A percentile compares a stretch with the other conserved stretches of the same genome.
Evolutionary conservation across 805 yeast species (phyloP).

Genomic region (Metschnikowia drakensbergensis): DNA sequence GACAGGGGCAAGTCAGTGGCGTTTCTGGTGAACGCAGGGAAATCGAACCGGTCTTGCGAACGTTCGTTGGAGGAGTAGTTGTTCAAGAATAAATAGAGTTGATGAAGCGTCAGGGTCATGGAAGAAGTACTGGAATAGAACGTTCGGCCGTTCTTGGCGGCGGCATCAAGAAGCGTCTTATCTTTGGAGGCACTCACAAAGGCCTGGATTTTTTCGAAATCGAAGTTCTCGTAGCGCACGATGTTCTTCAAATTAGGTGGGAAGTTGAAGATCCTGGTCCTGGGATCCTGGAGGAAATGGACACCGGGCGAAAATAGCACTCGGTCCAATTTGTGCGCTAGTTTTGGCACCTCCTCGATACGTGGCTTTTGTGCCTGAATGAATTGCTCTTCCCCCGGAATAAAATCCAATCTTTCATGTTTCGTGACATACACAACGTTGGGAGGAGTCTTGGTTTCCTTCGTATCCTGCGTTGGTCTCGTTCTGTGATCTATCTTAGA

Average conservation of each 20-base stretch:
- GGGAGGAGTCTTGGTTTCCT: not conserved
- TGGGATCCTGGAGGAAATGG: constrained; percentile 72
- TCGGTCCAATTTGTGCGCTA: constrained; percentile 65
- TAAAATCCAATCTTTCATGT: not conserved
- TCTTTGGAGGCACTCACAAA: constrained; percentile 74
- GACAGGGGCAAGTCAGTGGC: constrained; percentile 45
- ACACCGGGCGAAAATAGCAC: constrained; percentile 80
- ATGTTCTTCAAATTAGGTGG: constrained; percentile 55
- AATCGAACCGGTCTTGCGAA: constrained; percentile 25
- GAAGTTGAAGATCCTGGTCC: constrained; percentile 72
- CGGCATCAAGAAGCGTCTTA: constrained; percentile 43
- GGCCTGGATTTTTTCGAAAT: constrained; percentile 50
- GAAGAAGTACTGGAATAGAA: constrained; percentile 85
- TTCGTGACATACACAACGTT: not conserved
- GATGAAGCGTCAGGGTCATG: constrained; percentile 71
- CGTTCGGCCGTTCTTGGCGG: constrained; percentile 32
- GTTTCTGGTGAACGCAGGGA: constrained; percentile 43
- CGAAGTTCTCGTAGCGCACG: constrained; percentile 59
- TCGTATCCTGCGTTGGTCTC: not conserved
- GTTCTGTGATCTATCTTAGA: not conserved
- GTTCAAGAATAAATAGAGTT: constrained; percentile 68
- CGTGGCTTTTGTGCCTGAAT: constrained; percentile 21
- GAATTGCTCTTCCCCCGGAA: constrained; percentile 6
- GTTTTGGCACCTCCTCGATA: constrained; percentile 42
- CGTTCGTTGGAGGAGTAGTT: constrained; percentile 24